Conservation (phyloP, 495 filamentous ascomycete species). For the Poronia punctata region DNA sequence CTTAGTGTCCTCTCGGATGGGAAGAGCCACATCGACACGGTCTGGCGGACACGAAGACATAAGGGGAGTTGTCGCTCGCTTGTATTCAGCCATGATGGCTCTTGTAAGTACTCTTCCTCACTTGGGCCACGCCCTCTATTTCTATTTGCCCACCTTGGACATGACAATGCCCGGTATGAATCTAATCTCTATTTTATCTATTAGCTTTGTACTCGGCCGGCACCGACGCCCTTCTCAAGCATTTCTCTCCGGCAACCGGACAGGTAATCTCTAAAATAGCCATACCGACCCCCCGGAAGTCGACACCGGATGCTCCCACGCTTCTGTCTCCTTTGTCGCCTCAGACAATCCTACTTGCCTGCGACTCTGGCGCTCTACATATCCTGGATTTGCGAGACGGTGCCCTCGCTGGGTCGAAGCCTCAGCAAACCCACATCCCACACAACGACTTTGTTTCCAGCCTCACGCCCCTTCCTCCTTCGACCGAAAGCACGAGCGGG, state of each 20-base stretch:
- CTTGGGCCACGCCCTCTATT: background rate
- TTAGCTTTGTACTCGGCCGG: slow-evolving; percentile 77
- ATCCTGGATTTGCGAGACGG: slow-evolving; percentile 82
- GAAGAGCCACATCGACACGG: slow-evolving; percentile 67
- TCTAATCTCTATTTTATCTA: slow-evolving; percentile 7
- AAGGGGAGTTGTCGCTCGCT: slow-evolving; percentile 85
- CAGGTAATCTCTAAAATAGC: slow-evolving; percentile 69
- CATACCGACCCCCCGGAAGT: slow-evolving; percentile 42
- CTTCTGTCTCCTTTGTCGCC: slow-evolving; percentile 74
- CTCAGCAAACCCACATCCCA: slow-evolving; percentile 71
- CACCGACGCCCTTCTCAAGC: slow-evolving; percentile 84
- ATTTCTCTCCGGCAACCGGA: slow-evolving; percentile 72
- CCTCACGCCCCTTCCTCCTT: slow-evolving; percentile 74
- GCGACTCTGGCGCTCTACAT: slow-evolving; percentile 82
- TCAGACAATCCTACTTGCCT: slow-evolving; percentile 82
- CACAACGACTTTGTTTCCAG: slow-evolving; percentile 93
- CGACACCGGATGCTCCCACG: slow-evolving; percentile 57
- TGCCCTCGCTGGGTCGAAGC: slow-evolving; percentile 47
- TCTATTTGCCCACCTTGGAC: background rate
- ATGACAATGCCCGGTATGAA: background rate
- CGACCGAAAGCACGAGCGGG: slow-evolving; percentile 68
- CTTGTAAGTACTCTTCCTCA: slow-evolving; percentile 29
- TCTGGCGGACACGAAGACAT: slow-evolving; percentile 83
- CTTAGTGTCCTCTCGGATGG: slow-evolving; percentile 51
- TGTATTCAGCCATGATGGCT: slow-evolving; percentile 68